These are phyloP conservation scores for Cystoisospora suis DNA, from an alignment of 169 alveolate species.

Conservation along the genomic window DNA sequence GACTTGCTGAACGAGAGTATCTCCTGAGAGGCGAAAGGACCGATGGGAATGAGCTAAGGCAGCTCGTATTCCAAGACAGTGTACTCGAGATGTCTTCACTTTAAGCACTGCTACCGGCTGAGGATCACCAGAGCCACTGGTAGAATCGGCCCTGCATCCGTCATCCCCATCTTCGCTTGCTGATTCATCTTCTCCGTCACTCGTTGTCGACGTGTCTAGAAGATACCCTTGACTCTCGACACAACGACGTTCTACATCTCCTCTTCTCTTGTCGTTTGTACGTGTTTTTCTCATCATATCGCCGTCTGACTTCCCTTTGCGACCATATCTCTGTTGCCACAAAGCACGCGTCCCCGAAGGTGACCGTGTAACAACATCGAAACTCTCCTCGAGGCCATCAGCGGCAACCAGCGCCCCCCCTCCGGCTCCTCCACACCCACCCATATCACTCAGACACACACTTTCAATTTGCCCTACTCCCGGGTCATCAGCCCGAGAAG, in stretches of 20 bases:
- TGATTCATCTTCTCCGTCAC: background rate
- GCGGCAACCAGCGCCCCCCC: too few species aligned
- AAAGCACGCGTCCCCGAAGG: too few species aligned
- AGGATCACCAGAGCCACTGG: background rate
- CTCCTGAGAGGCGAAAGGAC: slow-evolving; percentile 9
- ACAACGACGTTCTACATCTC: too few species aligned
- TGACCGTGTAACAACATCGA: too few species aligned
- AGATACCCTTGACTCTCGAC: background rate
- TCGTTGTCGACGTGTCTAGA: background rate
- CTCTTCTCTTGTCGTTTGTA: too few species aligned
- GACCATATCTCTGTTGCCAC: too few species aligned
- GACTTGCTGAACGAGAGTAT: slow-evolving; percentile 26
- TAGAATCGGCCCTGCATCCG: background rate
- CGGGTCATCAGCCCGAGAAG: too few species aligned
- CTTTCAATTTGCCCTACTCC: too few species aligned
- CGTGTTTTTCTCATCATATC: too few species aligned
- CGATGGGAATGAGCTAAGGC: slow-evolving; percentile 37
- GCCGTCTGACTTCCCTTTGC: too few species aligned
- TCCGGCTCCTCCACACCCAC: too few species aligned
- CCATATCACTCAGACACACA: too few species aligned
- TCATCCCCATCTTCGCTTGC: background rate
- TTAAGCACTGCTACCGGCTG: background rate
- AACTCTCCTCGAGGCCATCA: background rate
- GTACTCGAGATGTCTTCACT: slow-evolving; percentile 29
- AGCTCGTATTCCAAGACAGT: slow-evolving; percentile 35